phyloP scores from a whole-genome alignment of 306 rosid genomes.

The Castanopsis chinensis region DNA sequence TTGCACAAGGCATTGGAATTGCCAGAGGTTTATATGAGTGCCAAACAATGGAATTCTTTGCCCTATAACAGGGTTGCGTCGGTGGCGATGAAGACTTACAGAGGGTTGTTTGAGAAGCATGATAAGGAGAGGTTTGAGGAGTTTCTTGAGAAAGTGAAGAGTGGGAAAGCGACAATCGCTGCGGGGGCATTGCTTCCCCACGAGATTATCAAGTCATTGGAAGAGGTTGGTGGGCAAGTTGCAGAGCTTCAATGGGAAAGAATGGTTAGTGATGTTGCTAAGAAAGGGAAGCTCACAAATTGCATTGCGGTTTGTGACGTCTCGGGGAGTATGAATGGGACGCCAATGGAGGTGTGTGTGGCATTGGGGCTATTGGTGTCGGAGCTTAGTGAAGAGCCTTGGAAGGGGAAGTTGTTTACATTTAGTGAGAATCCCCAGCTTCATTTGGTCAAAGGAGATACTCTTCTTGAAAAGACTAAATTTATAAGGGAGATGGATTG shows the following conservation, averaged over 20 bases:
- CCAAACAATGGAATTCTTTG: conserved; percentile 3
- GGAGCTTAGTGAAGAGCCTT: conserved; percentile 42
- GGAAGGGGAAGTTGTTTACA: conserved; percentile 46
- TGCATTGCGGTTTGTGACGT: conserved; percentile 42
- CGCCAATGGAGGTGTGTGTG: conserved; percentile 39
- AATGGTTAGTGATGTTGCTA: conserved; percentile 32
- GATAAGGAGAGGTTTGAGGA: conserved; percentile 31
- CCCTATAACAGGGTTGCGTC: conserved; percentile 33
- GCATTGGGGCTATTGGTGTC: conserved; percentile 40
- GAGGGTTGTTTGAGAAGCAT: conserved; percentile 17
- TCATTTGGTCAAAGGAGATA: conserved; percentile 29
- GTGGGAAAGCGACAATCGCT: conserved; percentile 35
- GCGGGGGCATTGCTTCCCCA: conserved; percentile 48
- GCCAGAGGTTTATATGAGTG: conserved; percentile 18
- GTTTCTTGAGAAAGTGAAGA: conserved; percentile 22
- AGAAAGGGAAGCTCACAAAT: conserved; percentile 30
- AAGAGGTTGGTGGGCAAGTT: conserved; percentile 12
- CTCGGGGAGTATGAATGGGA: conserved; percentile 29
- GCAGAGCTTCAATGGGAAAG: conserved; percentile 42
- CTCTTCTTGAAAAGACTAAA: conserved; percentile 15
- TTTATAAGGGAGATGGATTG: conserved; percentile 18
- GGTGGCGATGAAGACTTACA: conserved; percentile 40
- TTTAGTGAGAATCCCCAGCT: conserved; percentile 28
- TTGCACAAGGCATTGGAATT: conserved; percentile 5
- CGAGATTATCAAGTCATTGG: conserved; percentile 25